Conservation (phyloP, 2,329 filamentous ascomycete species). For the Claviceps pusilla region DNA sequence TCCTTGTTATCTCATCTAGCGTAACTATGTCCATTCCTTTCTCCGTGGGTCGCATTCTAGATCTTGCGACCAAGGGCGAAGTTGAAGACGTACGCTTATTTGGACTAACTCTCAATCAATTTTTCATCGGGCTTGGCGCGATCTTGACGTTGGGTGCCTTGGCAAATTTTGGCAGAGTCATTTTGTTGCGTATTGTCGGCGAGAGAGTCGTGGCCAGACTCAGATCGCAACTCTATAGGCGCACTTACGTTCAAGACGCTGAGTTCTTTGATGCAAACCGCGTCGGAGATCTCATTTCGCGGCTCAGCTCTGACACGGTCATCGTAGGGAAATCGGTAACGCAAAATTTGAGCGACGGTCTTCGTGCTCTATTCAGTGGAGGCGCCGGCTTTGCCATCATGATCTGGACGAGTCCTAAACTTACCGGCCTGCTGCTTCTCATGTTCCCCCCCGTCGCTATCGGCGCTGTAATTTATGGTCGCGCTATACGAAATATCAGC, state of each 20-base stretch:
- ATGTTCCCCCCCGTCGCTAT: slow-evolving; percentile 86
- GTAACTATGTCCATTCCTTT: slow-evolving; percentile 96
- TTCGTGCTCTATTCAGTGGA: slow-evolving; percentile 79
- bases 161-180: slow-evolving; percentile 87
- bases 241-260: slow-evolving; percentile 91
- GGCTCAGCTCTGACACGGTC: slow-evolving; percentile 88
- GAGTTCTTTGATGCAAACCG: slow-evolving; percentile 98
- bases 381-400: slow-evolving; percentile 81
- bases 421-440: slow-evolving; percentile 72
- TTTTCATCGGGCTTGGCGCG: slow-evolving; percentile 66
- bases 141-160: slow-evolving; percentile 71
- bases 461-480: slow-evolving; percentile 81
- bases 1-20: slow-evolving; percentile 75
- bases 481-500: slow-evolving; percentile 76
- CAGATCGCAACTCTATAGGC: slow-evolving; percentile 75
- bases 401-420: slow-evolving; percentile 85
- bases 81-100: slow-evolving; percentile 58
- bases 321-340: slow-evolving; percentile 98
- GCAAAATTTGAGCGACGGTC: slow-evolving; percentile 91
- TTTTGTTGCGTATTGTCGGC: slow-evolving; percentile 84
- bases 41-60: slow-evolving; percentile 88
- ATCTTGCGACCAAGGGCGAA: slow-evolving; percentile 65
- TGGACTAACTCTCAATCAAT: slow-evolving; percentile 70
- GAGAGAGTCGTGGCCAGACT: slow-evolving; percentile 86
- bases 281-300: slow-evolving; percentile 88